phyloP scores from a whole-genome alignment of 345 rosid species.

The Ricinus communis region DNA sequence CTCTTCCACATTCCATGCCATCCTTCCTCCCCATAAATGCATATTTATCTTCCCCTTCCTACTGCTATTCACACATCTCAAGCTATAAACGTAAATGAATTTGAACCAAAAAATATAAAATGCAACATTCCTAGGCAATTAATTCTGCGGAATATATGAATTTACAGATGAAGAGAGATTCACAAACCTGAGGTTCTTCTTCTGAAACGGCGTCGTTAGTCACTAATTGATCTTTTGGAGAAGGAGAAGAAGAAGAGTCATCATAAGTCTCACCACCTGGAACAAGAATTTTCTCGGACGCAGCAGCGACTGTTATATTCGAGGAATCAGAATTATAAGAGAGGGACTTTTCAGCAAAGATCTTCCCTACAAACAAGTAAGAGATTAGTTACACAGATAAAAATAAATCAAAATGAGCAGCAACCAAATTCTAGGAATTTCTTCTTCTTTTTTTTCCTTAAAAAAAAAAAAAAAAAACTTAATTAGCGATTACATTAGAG shows the following conservation, averaged over 20 bases:
- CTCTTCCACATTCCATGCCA: not conserved
- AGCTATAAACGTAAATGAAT: not conserved
- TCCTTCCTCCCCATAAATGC: not conserved
- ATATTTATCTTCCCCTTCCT: not conserved
- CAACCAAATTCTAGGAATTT: not conserved
- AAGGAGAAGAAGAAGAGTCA: conserved; percentile 47
- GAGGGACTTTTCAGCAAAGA: conserved; percentile 57
- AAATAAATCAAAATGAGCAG: not conserved
- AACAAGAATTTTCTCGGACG: conserved; percentile 65
- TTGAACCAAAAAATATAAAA: no score
- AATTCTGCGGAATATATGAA: not conserved
- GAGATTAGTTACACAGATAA: conserved; percentile 27
- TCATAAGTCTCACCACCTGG: conserved; percentile 43
- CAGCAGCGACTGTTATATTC: conserved; percentile 46
- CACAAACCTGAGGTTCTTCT: conserved; percentile 55
- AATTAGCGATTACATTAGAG: no score
- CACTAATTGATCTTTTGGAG: conserved; percentile 48
- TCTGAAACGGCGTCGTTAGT: conserved; percentile 36
- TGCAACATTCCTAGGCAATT: not conserved
- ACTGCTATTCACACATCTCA: conserved; percentile 1
- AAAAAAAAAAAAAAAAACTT: no score
- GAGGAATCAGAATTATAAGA: conserved; percentile 61
- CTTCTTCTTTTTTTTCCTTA: no score
- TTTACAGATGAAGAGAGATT: not conserved
- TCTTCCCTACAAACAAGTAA: conserved; percentile 68